Percentiles rank a stretch among this genome's conserved stretches.
These are phyloP conservation scores for Esteya vermicola DNA, from an alignment of 2,329 filamentous ascomycete species.

Conservation along the genomic window DNA sequence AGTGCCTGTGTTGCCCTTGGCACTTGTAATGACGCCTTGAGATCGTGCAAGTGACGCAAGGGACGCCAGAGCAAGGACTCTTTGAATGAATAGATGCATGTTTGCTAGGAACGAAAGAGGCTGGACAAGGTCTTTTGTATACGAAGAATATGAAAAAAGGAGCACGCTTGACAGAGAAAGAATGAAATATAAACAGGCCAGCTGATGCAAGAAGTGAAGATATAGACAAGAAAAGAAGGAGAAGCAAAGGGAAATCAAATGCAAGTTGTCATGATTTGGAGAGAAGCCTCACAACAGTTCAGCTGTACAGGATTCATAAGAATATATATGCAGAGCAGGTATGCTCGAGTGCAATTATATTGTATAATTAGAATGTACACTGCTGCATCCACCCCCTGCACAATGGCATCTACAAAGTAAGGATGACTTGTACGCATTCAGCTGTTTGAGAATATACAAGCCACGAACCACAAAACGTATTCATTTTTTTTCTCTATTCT, in stretches of 20 bases:
- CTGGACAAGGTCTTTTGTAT: neutral
- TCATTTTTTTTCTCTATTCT: too few relatives aligned
- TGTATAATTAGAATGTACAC: too few relatives aligned
- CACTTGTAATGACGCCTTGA: conserved; percentile 1
- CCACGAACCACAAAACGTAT: too few relatives aligned
- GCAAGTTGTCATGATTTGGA: too few relatives aligned
- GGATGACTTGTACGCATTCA: too few relatives aligned
- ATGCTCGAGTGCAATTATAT: too few relatives aligned
- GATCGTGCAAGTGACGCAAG: neutral
- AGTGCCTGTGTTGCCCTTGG: neutral
- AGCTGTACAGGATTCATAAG: too few relatives aligned
- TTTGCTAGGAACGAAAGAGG: neutral
- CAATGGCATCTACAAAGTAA: too few relatives aligned
- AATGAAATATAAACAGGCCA: neutral
- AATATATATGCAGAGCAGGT: too few relatives aligned
- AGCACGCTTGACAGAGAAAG: neutral
- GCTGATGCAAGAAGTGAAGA: neutral
- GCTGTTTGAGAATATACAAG: too few relatives aligned
- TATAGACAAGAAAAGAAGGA: neutral
- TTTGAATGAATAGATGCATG: neutral
- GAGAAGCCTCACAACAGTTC: too few relatives aligned
- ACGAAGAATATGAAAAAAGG: neutral
- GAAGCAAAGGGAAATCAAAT: neutral
- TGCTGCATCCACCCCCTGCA: too few relatives aligned
- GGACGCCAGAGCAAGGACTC: neutral